These are phyloP conservation scores for Botryosphaeria agaves DNA, from an alignment of 2,329 filamentous ascomycete genomes.

Conservation along the genomic window DNA sequence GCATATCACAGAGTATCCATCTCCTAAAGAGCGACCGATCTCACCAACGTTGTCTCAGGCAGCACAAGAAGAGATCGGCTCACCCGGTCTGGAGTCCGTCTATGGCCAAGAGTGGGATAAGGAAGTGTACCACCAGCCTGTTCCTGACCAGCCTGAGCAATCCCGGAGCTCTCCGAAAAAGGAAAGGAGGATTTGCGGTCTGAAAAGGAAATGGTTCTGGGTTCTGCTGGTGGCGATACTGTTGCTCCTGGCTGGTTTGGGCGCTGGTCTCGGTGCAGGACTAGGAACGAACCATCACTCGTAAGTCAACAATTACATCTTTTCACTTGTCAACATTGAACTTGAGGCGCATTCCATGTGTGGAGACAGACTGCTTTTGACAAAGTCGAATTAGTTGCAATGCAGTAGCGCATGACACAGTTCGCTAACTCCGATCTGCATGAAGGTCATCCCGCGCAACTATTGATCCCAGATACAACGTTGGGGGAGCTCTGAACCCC, in stretches of 20 bases:
- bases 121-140: constrained; percentile 9
- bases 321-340: no score
- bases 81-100: constrained; percentile 11
- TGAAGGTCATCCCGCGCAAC: neutral
- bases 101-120: constrained; percentile 11
- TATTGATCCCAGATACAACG: constrained; percentile 8
- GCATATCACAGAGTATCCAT: neutral
- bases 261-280: constrained; percentile 18
- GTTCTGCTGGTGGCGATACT: constrained; percentile 9
- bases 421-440: neutral
- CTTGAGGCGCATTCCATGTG: neutral
- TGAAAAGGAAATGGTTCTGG: constrained; percentile 7
- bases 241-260: constrained; percentile 15
- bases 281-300: constrained; percentile 13
- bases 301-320: constrained; percentile 7
- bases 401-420: neutral
- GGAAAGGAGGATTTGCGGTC: constrained; percentile 8
- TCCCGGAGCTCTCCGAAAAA: constrained; percentile 1
- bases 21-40: neutral
- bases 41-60: neutral
- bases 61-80: constrained; percentile 6
- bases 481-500: constrained; percentile 22
- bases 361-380: neutral
- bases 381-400: neutral
- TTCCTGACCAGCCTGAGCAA: constrained; percentile 5